phyloP scores from a whole-genome alignment of 768 basidiomycete species.

The Lyophyllum decastes region DNA sequence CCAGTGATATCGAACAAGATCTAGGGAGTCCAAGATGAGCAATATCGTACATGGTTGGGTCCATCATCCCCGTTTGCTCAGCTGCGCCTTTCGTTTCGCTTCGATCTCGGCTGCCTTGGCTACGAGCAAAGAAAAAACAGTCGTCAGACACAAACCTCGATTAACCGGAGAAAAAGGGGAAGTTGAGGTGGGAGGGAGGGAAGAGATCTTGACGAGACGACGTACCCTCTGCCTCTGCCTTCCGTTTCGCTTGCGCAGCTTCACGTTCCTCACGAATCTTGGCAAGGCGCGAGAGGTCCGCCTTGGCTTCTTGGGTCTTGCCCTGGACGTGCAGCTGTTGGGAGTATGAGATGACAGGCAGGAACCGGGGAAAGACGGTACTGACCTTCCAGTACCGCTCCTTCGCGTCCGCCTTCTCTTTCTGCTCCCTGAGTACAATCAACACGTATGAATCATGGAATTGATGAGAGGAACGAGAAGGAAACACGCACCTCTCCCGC shows the following conservation, averaged over 20 bases:
- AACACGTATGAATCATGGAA: neutral
- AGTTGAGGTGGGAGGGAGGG: neutral
- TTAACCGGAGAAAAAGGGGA: neutral
- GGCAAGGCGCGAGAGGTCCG: constrained; percentile 82
- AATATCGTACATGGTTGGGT: neutral
- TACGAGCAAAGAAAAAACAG: constrained; percentile 23
- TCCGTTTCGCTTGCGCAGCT: constrained; percentile 81
- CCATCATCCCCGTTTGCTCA: constrained; percentile 15
- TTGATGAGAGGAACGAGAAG: neutral
- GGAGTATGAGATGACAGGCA: neutral
- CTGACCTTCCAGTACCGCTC: constrained; percentile 84
- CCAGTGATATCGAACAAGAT: neutral
- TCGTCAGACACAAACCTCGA: neutral
- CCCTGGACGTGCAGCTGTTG: constrained; percentile 70
- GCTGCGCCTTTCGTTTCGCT: constrained; percentile 56
- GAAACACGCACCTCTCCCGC: constrained; percentile 55
- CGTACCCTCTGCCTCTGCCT: constrained; percentile 86
- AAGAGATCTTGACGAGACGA: neutral
- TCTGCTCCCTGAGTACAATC: constrained; percentile 67
- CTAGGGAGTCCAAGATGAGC: neutral
- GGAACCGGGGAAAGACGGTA: neutral
- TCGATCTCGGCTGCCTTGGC: constrained; percentile 68
- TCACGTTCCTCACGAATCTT: constrained; percentile 89
- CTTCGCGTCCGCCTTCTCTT: constrained; percentile 89
- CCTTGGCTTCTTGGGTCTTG: constrained; percentile 89